These are phyloP conservation scores for Yarrowia sp. DNA, from an alignment of 805 yeast species.

Conservation along the genomic window DNA sequence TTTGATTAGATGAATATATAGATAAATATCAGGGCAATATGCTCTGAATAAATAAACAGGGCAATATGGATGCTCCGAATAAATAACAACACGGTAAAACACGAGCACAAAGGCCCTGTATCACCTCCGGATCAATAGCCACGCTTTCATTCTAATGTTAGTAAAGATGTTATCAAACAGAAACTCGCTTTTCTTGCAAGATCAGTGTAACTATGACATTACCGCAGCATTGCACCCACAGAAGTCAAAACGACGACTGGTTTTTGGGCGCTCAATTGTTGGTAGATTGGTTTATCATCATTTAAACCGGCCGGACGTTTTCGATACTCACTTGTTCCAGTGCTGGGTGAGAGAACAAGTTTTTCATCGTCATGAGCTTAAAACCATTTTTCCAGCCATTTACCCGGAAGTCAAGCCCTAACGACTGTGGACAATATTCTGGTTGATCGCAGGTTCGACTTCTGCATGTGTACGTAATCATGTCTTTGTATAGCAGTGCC, in stretches of 20 bases:
- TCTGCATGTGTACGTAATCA: background rate
- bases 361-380: conserved; percentile 15
- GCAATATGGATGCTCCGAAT: too few species aligned
- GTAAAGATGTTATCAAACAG: background rate
- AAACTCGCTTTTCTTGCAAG: background rate
- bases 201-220: conserved; percentile 40
- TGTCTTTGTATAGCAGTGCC: too few species aligned
- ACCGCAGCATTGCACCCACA: conserved; percentile 40
- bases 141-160: background rate
- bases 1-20: conserved; percentile 17
- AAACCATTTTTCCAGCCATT: conserved; percentile 6
- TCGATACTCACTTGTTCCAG: conserved; percentile 24
- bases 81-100: too few species aligned
- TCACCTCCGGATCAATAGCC: too few species aligned
- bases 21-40: background rate
- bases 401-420: conserved; percentile 38
- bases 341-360: conserved; percentile 36
- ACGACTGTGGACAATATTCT: background rate
- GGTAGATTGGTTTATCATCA: conserved; percentile 39
- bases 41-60: too few species aligned
- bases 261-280: conserved; percentile 28
- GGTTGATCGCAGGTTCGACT: conserved; percentile 1
- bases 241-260: conserved; percentile 39
- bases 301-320: background rate
- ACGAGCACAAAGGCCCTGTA: too few species aligned